Evolutionary conservation across 805 yeast genomes (phyloP).

Genomic region (Tetrapisispora namnaoensis): DNA sequence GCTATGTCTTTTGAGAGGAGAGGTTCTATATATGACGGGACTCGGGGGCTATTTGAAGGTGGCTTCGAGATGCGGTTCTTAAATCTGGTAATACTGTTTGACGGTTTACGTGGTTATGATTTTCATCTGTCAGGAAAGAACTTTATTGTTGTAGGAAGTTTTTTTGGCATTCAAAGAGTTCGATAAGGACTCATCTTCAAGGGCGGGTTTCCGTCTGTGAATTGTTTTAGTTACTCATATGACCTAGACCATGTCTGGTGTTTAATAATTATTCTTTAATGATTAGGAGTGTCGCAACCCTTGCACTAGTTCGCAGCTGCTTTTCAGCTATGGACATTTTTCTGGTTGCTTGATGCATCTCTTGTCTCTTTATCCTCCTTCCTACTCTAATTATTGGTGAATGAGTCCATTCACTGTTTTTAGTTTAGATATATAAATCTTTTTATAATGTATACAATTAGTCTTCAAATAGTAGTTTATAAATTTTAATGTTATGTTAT

Average conservation of each 20-base stretch:
- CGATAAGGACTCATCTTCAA: background rate
- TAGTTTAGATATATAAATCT: background rate
- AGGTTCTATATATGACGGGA: background rate
- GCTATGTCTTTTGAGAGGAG: background rate
- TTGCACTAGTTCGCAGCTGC: slow-evolving; percentile 14
- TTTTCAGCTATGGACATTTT: background rate
- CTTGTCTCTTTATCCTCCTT: slow-evolving; percentile 14
- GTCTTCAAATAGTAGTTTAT: background rate
- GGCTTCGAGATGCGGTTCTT: background rate
- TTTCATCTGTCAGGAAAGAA: background rate
- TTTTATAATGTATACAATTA: background rate
- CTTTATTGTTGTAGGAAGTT: slow-evolving; percentile 3
- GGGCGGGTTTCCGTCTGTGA: slow-evolving; percentile 6
- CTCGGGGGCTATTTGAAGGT: background rate
- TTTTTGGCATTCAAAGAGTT: background rate
- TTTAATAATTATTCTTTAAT: slow-evolving; percentile 8
- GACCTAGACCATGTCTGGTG: background rate
- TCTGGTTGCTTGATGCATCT: slow-evolving; percentile 23
- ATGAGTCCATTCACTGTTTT: slow-evolving; percentile 23
- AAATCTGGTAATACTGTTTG: background rate
- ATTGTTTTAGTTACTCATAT: slow-evolving; percentile 1
- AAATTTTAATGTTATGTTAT: too few species aligned
- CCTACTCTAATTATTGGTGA: slow-evolving; percentile 10
- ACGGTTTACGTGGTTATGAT: background rate
- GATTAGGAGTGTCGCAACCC: slow-evolving; percentile 26